Percentiles rank a stretch among this genome's conserved stretches.
phyloP scores from a whole-genome alignment of 139 green algal genomes.

The Chlorella sorokiniana region DNA sequence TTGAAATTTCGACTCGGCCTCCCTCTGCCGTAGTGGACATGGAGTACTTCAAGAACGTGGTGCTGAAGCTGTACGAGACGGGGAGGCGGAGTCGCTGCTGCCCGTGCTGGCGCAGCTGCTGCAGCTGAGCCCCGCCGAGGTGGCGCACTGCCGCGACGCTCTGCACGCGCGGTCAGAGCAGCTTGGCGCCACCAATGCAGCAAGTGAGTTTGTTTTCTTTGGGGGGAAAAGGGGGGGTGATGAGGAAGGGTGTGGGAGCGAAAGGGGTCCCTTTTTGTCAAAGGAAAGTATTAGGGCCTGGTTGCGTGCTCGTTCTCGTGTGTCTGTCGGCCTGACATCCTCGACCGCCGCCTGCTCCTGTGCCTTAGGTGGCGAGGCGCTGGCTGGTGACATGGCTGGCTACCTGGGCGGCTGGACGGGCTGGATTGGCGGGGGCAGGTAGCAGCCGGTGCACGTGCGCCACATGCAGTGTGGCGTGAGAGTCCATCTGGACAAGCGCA shows the following conservation, averaged over 20 bases:
- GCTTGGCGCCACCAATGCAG: neutral
- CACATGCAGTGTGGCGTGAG: too few relatives aligned
- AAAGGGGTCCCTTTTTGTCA: neutral
- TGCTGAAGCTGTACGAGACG: slow-evolving; percentile 67
- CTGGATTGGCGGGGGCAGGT: slow-evolving; percentile 20
- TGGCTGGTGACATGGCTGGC: neutral
- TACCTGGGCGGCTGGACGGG: slow-evolving; percentile 36
- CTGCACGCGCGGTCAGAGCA: slow-evolving; percentile 3
- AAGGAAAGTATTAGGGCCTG: too few relatives aligned
- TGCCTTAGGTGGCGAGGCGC: slow-evolving; percentile 9
- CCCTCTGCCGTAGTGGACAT: slow-evolving; percentile 42
- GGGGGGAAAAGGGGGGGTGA: neutral
- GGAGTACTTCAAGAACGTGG: slow-evolving; percentile 66
- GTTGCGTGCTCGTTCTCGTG: neutral
- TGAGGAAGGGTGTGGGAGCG: neutral
- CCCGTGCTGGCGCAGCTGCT: slow-evolving; percentile 59
- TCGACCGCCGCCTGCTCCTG: neutral
- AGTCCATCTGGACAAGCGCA: too few relatives aligned
- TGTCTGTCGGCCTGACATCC: neutral
- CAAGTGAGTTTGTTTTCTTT: neutral
- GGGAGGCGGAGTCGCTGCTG: slow-evolving; percentile 52
- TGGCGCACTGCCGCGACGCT: slow-evolving; percentile 48
- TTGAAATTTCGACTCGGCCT: neutral
- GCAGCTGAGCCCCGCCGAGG: slow-evolving; percentile 56
- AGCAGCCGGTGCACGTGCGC: neutral